Evolutionary conservation across 495 filamentous ascomycete genomes (phyloP), one percentile per base, ranked within the genome.

Genomic region (Bathelium albidoporum): DNA sequence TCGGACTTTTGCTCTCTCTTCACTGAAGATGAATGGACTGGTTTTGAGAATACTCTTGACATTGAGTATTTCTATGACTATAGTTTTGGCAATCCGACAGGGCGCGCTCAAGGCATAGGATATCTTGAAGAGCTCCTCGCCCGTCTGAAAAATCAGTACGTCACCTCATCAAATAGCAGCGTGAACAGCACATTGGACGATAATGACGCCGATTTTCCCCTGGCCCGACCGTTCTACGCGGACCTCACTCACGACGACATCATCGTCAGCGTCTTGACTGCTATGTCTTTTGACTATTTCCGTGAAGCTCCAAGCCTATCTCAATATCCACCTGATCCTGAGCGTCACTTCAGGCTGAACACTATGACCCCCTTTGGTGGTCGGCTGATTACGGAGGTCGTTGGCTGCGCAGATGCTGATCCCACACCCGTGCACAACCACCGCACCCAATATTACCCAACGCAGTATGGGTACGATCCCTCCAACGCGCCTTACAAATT

Each of bases 181-280:
- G 72, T 78, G 36, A 78, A 78, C 69, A 67, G 59, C 59, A 78
- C 73, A 11, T 68, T 74, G 52, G 72, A 78, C 58, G 70, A 78
- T 66, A 75, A 76, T 58, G 65, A 71, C 16, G 71, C 73, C 3
- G 66, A 70, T 31, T 81, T 80, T 65, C 78, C 79, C 4, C 71
- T 78, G 0, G 72, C 72, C 62, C 73, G 75, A 58, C 70, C 72
- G 2, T 76, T 81, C 70, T 81, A 81, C 59, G 76, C 76, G 5
- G 79, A 81, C 62, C 76, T 79, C 64, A 73, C 73, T 18, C 79
- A 80, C 65, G 79, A 81, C 65, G 75, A 79, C 44, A 77, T 79
- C 49, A 77, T 80, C 36, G 68, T 80, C 58, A 75, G 76, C 32
- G 73, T 73, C 31, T 69, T 82, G 1, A 80, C 75, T 0, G 77